Conservation (phyloP, 345 rosid genomes). For the Camelina sativa region DNA sequence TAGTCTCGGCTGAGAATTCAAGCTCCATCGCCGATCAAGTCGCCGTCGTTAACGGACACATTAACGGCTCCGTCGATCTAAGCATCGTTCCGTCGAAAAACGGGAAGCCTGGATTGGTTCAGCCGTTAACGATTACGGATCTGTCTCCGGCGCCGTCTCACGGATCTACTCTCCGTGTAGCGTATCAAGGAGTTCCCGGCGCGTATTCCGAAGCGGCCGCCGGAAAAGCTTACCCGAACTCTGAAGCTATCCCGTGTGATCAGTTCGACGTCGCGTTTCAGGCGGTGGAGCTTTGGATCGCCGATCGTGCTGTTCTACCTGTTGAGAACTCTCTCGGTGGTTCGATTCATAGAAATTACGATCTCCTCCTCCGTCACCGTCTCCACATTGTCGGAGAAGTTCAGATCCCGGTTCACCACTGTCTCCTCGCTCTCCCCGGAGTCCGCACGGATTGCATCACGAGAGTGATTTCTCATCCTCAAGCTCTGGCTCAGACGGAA, state of each 20-base stretch:
- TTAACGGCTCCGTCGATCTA: slow-evolving; percentile 49
- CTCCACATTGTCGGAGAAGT: slow-evolving; percentile 98
- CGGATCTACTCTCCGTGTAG: slow-evolving; percentile 82
- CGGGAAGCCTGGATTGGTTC: slow-evolving; percentile 46
- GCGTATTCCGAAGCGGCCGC: slow-evolving; percentile 97
- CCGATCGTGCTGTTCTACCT: slow-evolving; percentile 92
- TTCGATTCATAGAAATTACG: slow-evolving; percentile 92
- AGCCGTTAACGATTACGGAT: slow-evolving; percentile 76
- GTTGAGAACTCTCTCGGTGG: slow-evolving; percentile 97
- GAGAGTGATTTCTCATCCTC: slow-evolving; percentile 96
- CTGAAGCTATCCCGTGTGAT: slow-evolving; percentile 95
- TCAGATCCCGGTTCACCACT: slow-evolving; percentile 93
- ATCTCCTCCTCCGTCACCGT: slow-evolving; percentile 92
- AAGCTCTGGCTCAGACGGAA: slow-evolving; percentile 92
- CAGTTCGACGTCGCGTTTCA: slow-evolving; percentile 85
- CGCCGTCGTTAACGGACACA: slow-evolving; percentile 65
- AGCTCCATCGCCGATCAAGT: slow-evolving; percentile 46
- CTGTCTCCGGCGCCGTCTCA: slow-evolving; percentile 88
- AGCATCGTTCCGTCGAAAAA: slow-evolving; percentile 59
- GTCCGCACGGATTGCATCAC: slow-evolving; percentile 66
- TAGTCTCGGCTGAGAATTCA: slow-evolving; percentile 53
- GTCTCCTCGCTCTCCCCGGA: slow-evolving; percentile 91
- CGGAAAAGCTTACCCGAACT: slow-evolving; percentile 87
- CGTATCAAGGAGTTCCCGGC: slow-evolving; percentile 91
- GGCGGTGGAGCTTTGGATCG: slow-evolving; percentile 98